These are phyloP conservation scores for Saitozyma sp. DNA, from an alignment of 768 basidiomycete species.

Conservation along the genomic window DNA sequence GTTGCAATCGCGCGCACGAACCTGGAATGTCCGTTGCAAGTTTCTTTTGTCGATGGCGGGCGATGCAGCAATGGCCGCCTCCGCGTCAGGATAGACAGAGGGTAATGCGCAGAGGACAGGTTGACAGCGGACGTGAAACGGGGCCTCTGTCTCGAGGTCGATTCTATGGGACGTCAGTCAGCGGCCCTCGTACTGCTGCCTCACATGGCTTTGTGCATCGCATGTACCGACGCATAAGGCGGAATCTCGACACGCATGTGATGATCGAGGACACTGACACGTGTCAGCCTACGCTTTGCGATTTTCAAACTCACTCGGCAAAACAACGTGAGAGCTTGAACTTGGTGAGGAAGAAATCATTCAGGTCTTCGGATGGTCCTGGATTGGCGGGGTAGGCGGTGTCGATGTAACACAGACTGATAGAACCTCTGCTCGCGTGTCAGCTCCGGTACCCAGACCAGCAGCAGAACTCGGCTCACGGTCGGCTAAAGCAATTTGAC, in stretches of 20 bases:
- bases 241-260: too few species aligned
- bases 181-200: too few species aligned
- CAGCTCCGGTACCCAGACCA: not conserved
- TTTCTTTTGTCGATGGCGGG: slow-evolving; percentile 10
- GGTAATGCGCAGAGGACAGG: slow-evolving; percentile 17
- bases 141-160: slow-evolving; percentile 15
- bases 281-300: too few species aligned
- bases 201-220: too few species aligned
- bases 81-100: slow-evolving; percentile 19
- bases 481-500: slow-evolving; percentile 14
- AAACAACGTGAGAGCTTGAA: not conserved
- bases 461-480: not conserved
- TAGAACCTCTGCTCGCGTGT: not conserved
- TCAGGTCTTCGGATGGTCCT: too few species aligned
- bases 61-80: slow-evolving; percentile 8
- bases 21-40: slow-evolving; percentile 14
- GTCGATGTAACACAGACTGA: not conserved
- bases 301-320: not conserved
- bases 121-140: slow-evolving; percentile 26
- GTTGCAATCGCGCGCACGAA: too few species aligned
- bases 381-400: not conserved
- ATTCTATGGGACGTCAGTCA: not conserved
- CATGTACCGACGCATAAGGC: too few species aligned
- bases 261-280: too few species aligned
- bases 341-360: not conserved